These are phyloP conservation scores for Aspergillus quadricinctus DNA, from an alignment of 2,329 filamentous ascomycete species.

Conservation along the genomic window DNA sequence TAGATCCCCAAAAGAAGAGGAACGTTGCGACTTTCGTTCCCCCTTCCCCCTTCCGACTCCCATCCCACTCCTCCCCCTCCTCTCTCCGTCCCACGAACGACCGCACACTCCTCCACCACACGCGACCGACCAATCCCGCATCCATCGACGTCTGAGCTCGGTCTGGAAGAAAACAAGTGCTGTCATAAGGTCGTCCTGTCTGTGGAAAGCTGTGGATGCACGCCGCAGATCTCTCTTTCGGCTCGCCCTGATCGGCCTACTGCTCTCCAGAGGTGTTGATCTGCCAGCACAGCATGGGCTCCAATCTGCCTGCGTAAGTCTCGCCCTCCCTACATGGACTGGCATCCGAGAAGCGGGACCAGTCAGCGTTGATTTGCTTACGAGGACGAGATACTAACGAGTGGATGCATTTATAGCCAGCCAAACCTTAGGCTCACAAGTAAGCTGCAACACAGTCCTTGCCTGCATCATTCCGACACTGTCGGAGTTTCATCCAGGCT, in stretches of 20 bases:
- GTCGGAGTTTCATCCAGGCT: neutral
- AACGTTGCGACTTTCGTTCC: neutral
- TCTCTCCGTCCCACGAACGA: constrained; percentile 3
- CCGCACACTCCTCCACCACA: neutral
- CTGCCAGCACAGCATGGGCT: constrained; percentile 47
- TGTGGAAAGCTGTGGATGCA: constrained; percentile 31
- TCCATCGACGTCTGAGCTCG: constrained; percentile 1
- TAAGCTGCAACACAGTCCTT: constrained; percentile 43
- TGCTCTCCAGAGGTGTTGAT: constrained; percentile 22
- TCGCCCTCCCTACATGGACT: constrained; percentile 9
- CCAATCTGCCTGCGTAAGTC: constrained; percentile 59
- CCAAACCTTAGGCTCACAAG: constrained; percentile 91
- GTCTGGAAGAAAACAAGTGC: constrained; percentile 6
- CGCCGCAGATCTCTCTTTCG: constrained; percentile 25
- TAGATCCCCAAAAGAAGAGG: neutral
- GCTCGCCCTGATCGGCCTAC: constrained; percentile 35
- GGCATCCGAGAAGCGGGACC: neutral
- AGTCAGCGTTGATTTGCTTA: constrained; percentile 5
- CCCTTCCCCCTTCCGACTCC: neutral
- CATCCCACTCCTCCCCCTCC: constrained; percentile 5
- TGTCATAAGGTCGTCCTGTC: constrained; percentile 10
- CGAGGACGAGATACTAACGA: constrained; percentile 18
- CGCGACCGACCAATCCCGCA: neutral
- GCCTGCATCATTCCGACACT: neutral
- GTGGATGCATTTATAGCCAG: constrained; percentile 49